Base-by-base conservation (phyloP, 2,329 filamentous ascomycete genomes). In the Beauveria rudraprayagi region DNA sequence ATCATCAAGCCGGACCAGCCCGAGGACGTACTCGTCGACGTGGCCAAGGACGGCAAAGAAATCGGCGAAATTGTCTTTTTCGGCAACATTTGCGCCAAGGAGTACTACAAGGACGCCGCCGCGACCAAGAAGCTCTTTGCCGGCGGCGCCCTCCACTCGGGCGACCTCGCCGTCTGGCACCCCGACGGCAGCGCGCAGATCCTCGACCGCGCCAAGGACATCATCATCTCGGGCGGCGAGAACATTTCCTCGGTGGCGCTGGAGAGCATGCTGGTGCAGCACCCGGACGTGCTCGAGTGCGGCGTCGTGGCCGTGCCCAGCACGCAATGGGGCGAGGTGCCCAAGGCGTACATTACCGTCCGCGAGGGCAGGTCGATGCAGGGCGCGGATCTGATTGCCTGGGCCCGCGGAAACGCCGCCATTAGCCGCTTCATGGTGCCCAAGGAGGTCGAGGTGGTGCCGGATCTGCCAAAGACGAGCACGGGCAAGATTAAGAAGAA, bases 401-500 rank as follows among this genome's bases (percentile, higher is more conserved):
- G 94, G 94, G 91, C 92, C 3, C 92, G 88, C 73, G 79, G 88
- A 65, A 83, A 90, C 68, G 90, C 88, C 70, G 80, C 80, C 30
- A 96, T 99, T 67, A 92, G 89, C 75, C 86, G 86, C 65, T 99
- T 97, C 71, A 97, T 97, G 94, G 87, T 89, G 16, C 85, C 85
- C 28, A 73, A 81, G 46, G 85, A 88, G 70, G 83, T 87, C 1
- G 90, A 96, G 73, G 78, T 97, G 48, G 84, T 99, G n/a, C 66
- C 77, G 6, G 92, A 97, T 73, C 78, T 99, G 65, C 94, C 94
- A 10, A 99, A 99, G 83, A 99, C 94, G 30, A 94, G 90, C 73
- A 99, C 94, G 0, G 94, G 94, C 3, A 99, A 99, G 81, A 82
- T 97, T 63, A 88, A 91, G 82, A 99, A 99, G 84, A 97, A 96